phyloP scores from a whole-genome alignment of 78 protist genomes.

The Ministeria vibrans region DNA sequence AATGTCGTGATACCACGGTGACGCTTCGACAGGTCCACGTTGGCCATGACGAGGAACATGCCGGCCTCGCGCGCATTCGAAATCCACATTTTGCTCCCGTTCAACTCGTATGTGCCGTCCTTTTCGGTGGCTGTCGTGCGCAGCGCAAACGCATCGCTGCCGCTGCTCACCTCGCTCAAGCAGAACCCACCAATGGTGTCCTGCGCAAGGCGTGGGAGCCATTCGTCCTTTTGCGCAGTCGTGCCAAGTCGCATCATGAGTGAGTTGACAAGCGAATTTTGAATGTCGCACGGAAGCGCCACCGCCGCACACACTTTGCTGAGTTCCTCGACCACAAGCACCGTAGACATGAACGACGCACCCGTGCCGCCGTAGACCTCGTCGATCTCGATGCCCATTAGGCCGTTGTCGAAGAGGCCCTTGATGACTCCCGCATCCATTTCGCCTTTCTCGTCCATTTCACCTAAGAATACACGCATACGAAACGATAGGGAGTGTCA shows the following conservation, averaged over 20 bases:
- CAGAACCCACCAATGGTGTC: slow-evolving; percentile 79
- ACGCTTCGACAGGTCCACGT: slow-evolving; percentile 60
- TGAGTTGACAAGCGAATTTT: slow-evolving; percentile 11
- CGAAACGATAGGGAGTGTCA: not conserved
- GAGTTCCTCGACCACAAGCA: slow-evolving; percentile 78
- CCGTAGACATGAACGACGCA: slow-evolving; percentile 47
- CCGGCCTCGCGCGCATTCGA: slow-evolving; percentile 77
- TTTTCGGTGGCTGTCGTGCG: slow-evolving; percentile 48
- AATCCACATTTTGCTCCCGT: slow-evolving; percentile 83
- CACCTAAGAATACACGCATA: not conserved
- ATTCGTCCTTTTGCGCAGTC: slow-evolving; percentile 42
- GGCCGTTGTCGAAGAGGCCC: slow-evolving; percentile 42
- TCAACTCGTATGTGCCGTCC: slow-evolving; percentile 56
- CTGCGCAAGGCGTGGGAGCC: slow-evolving; percentile 61
- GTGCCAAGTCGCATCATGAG: slow-evolving; percentile 53
- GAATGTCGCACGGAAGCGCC: not conserved
- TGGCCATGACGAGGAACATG: slow-evolving; percentile 80
- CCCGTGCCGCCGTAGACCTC: slow-evolving; percentile 71
- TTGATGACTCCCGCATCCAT: not conserved
- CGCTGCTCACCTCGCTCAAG: slow-evolving; percentile 67
- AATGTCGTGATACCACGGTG: slow-evolving; percentile 83
- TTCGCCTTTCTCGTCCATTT: not conserved
- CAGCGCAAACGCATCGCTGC: slow-evolving; percentile 83
- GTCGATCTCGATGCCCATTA: slow-evolving; percentile 79
- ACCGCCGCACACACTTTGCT: slow-evolving; percentile 32